Conservation (phyloP, 1,284 basidiomycete species). For the Uromyces viciae-fabae region DNA sequence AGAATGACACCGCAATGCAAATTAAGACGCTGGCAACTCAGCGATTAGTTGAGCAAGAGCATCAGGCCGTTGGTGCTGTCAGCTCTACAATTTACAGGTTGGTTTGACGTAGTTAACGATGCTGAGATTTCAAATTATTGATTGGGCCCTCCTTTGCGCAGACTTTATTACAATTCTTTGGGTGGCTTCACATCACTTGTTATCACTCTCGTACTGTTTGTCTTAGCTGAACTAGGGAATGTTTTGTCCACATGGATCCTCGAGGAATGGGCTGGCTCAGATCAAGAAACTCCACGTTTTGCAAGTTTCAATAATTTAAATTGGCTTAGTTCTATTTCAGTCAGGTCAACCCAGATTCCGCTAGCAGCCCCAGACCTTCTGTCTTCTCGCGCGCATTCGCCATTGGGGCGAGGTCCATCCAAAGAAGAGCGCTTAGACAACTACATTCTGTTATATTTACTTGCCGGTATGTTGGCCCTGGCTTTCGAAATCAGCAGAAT, state of each 20-base stretch:
- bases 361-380: background rate
- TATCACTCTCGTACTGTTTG: constrained; percentile 15
- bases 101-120: background rate
- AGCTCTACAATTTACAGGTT: constrained; percentile 22
- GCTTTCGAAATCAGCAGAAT: constrained; percentile 20
- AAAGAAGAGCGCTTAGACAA: background rate
- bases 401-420: background rate
- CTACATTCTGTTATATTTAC: constrained; percentile 24
- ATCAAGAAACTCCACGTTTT: background rate
- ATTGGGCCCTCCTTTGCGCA: background rate
- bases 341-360: background rate
- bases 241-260: constrained; percentile 26
- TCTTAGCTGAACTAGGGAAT: constrained; percentile 27
- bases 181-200: constrained; percentile 22
- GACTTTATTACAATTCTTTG: constrained; percentile 24
- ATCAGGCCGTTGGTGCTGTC: constrained; percentile 38
- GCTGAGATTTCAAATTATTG: background rate
- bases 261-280: constrained; percentile 15
- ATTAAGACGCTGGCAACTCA: constrained; percentile 26
- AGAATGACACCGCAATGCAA: constrained; percentile 48
- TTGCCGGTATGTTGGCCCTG: constrained; percentile 16
- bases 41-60: constrained; percentile 26
- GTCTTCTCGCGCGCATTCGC: background rate
- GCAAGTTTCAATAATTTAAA: background rate
- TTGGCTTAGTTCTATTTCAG: background rate